Evolutionary conservation across 2,329 filamentous ascomycete genomes (phyloP), one percentile per base, ranked within the genome.

Genomic region (Rhynchosporium secalis): DNA sequence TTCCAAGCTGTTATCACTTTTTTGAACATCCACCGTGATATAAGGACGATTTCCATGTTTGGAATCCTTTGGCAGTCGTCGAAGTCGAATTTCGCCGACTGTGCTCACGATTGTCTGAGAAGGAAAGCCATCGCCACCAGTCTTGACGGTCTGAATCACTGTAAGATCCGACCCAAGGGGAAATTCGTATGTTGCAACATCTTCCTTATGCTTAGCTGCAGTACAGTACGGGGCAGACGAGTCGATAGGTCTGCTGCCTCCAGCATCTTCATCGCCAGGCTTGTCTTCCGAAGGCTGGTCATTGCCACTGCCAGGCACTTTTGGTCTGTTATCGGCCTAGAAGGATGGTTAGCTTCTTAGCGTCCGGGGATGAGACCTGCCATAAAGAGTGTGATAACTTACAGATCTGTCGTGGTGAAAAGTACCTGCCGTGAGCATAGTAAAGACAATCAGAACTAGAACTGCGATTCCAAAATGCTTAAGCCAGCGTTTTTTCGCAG

Each of bases 61-160:
- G 13, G 64, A 68, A 40, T 65, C 48, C 20, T 66, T 62, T 20
- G 69, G 63, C 31, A 70, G n/a, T 45, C 47, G 60, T 43, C 69
- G 61, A 1, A 73, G 56, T 6, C 66, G 62, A 38, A 72, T 68
- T 51, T 72, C 70, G 5, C 72, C 72, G 5, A n/a, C 45, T 10
- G 70, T 72, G 26, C 40, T 36, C 8, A 72, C 66, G 8, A 46
- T 40, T 9, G 38, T 36, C 10, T 33, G 61, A n/a, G 40, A 20
- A 20, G 56, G 45, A 12, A 55, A 38, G n/a, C 45, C 40, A 15
- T 68, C 60, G 41, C 63, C 36, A 10, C 67, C 20, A 20, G 20
- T 61, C 43, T 70, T 60, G 12, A 59, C 64, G 4, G 61, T 66
- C 56, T 72, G 71, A 2, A 70, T 12, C 0, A 73, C 64, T 33